Evolutionary conservation across 768 basidiomycete species (phyloP).

Genomic region (Suillus bovinus): DNA sequence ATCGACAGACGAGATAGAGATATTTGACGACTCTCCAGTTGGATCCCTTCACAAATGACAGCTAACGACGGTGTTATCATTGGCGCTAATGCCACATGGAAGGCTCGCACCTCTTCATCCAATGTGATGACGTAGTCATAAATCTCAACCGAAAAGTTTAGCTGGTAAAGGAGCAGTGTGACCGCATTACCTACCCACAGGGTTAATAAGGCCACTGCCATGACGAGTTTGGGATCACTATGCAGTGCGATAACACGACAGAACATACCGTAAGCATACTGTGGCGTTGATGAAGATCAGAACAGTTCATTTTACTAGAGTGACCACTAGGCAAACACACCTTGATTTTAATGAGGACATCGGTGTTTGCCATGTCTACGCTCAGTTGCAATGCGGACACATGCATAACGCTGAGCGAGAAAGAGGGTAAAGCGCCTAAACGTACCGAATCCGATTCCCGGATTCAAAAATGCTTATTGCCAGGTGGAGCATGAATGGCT

Average conservation of each 20-base stretch:
- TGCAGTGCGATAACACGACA: neutral
- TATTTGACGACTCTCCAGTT: constrained; percentile 6
- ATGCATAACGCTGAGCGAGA: neutral
- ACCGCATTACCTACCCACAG: constrained; percentile 2
- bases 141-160: neutral
- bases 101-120: constrained; percentile 6
- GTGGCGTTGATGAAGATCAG: neutral
- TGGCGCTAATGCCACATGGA: neutral
- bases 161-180: neutral
- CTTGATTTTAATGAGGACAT: neutral
- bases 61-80: neutral
- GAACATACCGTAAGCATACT: constrained; percentile 4
- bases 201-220: neutral
- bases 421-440: neutral
- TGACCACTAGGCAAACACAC: neutral
- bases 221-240: neutral
- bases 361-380: neutral
- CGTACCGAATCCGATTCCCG: neutral
- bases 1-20: constrained; percentile 15
- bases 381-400: neutral
- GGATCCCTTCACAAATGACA: neutral
- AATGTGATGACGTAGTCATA: constrained; percentile 9
- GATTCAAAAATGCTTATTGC: neutral
- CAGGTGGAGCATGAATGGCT: neutral
- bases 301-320: neutral